Percentiles rank a stretch among this genome's conserved stretches.
These are phyloP conservation scores for Cyamopsis tetragonoloba DNA, from an alignment of 306 rosid genomes.

Conservation along the genomic window DNA sequence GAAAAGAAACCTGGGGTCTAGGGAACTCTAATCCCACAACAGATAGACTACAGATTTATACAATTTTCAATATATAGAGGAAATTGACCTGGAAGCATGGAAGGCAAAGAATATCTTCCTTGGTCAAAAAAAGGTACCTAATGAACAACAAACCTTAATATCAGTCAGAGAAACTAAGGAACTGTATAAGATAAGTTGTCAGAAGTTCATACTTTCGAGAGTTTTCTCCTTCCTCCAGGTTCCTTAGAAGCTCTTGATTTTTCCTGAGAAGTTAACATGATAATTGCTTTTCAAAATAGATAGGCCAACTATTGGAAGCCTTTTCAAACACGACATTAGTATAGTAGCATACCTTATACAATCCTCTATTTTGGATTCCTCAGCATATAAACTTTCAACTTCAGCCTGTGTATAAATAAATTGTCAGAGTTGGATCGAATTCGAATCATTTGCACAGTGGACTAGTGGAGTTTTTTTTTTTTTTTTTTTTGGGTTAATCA, in stretches of 20 bases:
- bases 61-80: slow-evolving; percentile 1
- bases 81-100: slow-evolving; percentile 71
- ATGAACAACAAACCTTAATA: slow-evolving; percentile 23
- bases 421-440: slow-evolving; percentile 19
- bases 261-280: slow-evolving; percentile 45
- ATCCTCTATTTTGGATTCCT: slow-evolving; percentile 61
- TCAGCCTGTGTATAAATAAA: slow-evolving; percentile 61
- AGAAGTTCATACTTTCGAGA: slow-evolving; percentile 45
- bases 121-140: slow-evolving; percentile 59
- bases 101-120: slow-evolving; percentile 60
- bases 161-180: slow-evolving; percentile 26
- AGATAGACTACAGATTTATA: not conserved
- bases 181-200: not conserved
- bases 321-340: not conserved
- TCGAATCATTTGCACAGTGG: slow-evolving; percentile 5
- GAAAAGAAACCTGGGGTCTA: no score
- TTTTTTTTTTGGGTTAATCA: no score
- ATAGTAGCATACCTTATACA: slow-evolving; percentile 53
- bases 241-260: slow-evolving; percentile 56
- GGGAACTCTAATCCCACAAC: no score
- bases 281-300: slow-evolving; percentile 14
- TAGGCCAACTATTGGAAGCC: slow-evolving; percentile 10
- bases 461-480: no score
- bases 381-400: slow-evolving; percentile 49
- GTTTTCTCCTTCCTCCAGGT: slow-evolving; percentile 46